Evolutionary conservation across 371 early-diverging fungal genomes (phyloP).

Genomic region (Ordospora pajunii): DNA sequence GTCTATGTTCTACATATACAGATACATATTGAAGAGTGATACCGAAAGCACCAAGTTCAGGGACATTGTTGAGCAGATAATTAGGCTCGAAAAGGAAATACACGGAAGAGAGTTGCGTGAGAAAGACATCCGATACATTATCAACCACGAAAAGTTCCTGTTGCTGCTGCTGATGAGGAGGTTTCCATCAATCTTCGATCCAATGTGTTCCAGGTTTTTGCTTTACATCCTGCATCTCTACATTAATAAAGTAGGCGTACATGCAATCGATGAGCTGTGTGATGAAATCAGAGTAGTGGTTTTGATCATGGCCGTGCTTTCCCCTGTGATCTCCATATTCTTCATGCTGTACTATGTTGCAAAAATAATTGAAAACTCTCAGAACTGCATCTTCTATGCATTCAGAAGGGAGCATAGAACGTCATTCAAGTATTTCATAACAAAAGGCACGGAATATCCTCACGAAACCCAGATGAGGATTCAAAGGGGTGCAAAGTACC

Average conservation of each 20-base stretch:
- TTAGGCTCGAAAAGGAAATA: neutral
- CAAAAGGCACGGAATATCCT: neutral
- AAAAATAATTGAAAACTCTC: neutral
- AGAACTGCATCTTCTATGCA: neutral
- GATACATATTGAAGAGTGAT: neutral
- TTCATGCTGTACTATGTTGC: constrained; percentile 9
- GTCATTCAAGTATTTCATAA: neutral
- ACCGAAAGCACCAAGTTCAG: neutral
- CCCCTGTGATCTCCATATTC: neutral
- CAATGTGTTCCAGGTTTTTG: neutral
- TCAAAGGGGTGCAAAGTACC: neutral
- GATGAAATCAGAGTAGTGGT: neutral
- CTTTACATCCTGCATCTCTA: neutral
- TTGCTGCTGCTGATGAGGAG: neutral
- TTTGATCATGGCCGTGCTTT: neutral
- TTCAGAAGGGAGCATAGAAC: neutral
- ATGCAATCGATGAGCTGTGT: neutral
- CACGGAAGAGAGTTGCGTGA: neutral
- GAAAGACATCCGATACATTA: neutral
- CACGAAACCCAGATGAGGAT: neutral
- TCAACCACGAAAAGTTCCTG: neutral
- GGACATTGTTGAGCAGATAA: neutral
- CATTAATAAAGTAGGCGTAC: neutral
- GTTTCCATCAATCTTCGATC: neutral
- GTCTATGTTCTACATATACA: constrained; percentile 7